Percentiles rank a stretch among this genome's conserved stretches.
Evolutionary conservation across 2,329 filamentous ascomycete genomes (phyloP).

Genomic region (Arthroderma uncinatum): DNA sequence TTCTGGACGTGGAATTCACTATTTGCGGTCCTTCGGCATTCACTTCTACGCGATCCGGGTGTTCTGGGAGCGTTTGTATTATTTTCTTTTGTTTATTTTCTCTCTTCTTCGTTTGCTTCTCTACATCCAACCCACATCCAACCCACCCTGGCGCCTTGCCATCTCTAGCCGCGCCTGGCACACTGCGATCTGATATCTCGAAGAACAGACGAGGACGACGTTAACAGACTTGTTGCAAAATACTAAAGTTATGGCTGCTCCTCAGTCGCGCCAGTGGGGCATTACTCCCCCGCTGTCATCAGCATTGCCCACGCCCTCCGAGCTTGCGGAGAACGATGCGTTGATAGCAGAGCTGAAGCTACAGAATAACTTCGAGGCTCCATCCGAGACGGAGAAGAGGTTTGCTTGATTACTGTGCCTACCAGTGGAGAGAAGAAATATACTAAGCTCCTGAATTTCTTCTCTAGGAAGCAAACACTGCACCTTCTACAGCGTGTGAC

Average conservation of each 20-base stretch:
- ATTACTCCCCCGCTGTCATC: slow-evolving; percentile 76
- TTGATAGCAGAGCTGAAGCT: slow-evolving; percentile 74
- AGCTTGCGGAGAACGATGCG: slow-evolving; percentile 64
- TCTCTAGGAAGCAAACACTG: slow-evolving; percentile 56
- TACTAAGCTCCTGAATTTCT: background rate
- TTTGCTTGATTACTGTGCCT: too few relatives aligned
- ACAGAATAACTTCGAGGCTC: slow-evolving; percentile 84
- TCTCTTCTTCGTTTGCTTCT: background rate
- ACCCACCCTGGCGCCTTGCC: background rate
- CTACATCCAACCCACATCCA: background rate
- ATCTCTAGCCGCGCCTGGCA: background rate
- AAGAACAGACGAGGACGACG: background rate
- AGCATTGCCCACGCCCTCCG: slow-evolving; percentile 61
- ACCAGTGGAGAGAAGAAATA: too few relatives aligned
- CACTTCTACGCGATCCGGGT: background rate
- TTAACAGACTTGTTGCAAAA: background rate
- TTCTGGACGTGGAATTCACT: background rate
- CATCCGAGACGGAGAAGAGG: slow-evolving; percentile 74
- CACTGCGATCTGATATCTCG: background rate
- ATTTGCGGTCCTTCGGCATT: background rate
- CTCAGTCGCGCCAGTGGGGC: slow-evolving; percentile 47
- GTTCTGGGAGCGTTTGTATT: background rate
- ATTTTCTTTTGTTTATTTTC: background rate
- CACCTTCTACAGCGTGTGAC: slow-evolving; percentile 66
- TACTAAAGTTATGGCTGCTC: slow-evolving; percentile 25